These are phyloP conservation scores for Dictyostelium purpureum DNA, from an alignment of 78 protist species.

Conservation along the genomic window DNA sequence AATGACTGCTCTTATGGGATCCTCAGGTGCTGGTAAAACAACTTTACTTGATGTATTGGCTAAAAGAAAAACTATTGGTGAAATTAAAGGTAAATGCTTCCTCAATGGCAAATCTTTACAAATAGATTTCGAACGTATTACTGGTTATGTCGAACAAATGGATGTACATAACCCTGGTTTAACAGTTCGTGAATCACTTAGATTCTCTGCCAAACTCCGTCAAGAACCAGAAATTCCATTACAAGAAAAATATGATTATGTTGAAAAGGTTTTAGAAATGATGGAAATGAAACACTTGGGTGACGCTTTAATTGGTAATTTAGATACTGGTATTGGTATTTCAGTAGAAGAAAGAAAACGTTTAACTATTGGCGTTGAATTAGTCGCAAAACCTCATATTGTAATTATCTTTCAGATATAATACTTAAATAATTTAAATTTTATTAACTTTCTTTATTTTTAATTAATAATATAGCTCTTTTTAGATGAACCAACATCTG, in stretches of 20 bases:
- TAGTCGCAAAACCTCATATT: conserved; percentile 77
- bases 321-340: conserved; percentile 73
- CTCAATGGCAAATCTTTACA: conserved; percentile 79
- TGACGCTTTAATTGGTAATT: conserved; percentile 70
- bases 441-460: conserved; percentile 62
- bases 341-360: conserved; percentile 79
- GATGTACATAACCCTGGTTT: conserved; percentile 58
- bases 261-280: conserved; percentile 70
- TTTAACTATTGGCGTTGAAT: conserved; percentile 77
- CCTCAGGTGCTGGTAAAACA: conserved; percentile 95
- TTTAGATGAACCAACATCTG: conserved; percentile 82
- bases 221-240: conserved; percentile 21
- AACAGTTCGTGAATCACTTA: conserved; percentile 77
- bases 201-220: conserved; percentile 64
- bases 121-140: conserved; percentile 75
- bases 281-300: conserved; percentile 79
- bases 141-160: conserved; percentile 84
- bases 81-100: conserved; percentile 55
- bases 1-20: conserved; percentile 86
- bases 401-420: conserved; percentile 59
- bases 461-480: conserved; percentile 27
- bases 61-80: conserved; percentile 83
- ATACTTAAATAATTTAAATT: conserved; percentile 50
- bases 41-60: conserved; percentile 90
- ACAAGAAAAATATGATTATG: conserved; percentile 46